Percentiles rank a stretch among this genome's conserved stretches.
phyloP scores from a whole-genome alignment of 352 stramenopile genomes.

The Peronospora belbahrii region DNA sequence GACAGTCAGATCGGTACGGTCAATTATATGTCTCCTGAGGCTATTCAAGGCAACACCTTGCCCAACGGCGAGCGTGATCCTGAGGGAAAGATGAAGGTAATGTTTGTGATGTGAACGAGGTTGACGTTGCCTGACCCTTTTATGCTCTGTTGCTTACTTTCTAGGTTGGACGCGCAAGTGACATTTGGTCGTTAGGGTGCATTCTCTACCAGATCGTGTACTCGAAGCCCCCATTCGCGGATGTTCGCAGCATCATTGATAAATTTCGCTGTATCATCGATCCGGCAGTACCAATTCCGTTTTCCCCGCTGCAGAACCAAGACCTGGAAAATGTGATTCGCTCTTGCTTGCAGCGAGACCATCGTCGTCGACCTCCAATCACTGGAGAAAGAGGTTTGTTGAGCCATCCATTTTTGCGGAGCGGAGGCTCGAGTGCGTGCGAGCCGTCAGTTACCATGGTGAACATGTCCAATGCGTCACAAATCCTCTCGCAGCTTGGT shows the following conservation, averaged over 20 bases:
- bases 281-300: slow-evolving; percentile 85
- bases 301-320: slow-evolving; percentile 74
- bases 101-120: not conserved
- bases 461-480: slow-evolving; percentile 33
- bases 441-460: slow-evolving; percentile 23
- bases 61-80: slow-evolving; percentile 49
- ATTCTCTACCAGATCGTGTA: slow-evolving; percentile 98
- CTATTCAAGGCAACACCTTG: slow-evolving; percentile 55
- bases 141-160: not conserved
- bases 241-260: slow-evolving; percentile 91
- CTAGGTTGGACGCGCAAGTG: slow-evolving; percentile 84
- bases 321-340: slow-evolving; percentile 83
- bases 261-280: slow-evolving; percentile 95
- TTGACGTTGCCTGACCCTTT: not conserved
- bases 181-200: slow-evolving; percentile 95
- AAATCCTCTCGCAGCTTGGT: slow-evolving; percentile 39
- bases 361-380: slow-evolving; percentile 70
- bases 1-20: slow-evolving; percentile 94
- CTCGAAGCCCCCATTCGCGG: slow-evolving; percentile 90
- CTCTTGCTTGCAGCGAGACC: slow-evolving; percentile 80
- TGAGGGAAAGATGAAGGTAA: slow-evolving; percentile 70
- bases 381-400: slow-evolving; percentile 68
- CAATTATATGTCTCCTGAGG: slow-evolving; percentile 96
- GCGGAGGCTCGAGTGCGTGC: slow-evolving; percentile 15
- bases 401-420: slow-evolving; percentile 75